Percentiles rank a stretch among this genome's conserved stretches.
Evolutionary conservation across 371 early-diverging fungal genomes (phyloP).

Genomic region (Aphelidium insulamus): DNA sequence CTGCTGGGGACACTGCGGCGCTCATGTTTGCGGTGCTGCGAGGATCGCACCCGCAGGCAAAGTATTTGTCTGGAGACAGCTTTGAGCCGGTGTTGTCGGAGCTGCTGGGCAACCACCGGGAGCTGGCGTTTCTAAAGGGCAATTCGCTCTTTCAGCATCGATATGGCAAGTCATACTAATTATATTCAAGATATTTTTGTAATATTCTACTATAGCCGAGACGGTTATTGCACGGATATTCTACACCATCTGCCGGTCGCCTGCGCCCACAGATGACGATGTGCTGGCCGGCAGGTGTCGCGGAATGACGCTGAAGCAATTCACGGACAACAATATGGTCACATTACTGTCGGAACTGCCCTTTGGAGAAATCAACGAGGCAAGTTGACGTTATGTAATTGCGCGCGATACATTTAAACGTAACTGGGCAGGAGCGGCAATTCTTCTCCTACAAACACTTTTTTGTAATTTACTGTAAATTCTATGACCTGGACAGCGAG

Average conservation of each 20-base stretch:
- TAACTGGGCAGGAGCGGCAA: slow-evolving; percentile 48
- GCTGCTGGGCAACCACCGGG: slow-evolving; percentile 53
- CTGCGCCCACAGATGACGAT: too few relatives aligned
- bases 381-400: slow-evolving; percentile 32
- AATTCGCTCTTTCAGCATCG: slow-evolving; percentile 57
- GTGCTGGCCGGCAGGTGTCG: slow-evolving; percentile 37
- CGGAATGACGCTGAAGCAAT: slow-evolving; percentile 44
- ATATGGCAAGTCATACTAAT: slow-evolving; percentile 26
- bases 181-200: background rate
- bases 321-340: slow-evolving; percentile 13
- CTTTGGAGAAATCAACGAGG: slow-evolving; percentile 4
- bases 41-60: background rate
- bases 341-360: background rate
- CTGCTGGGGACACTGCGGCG: too few relatives aligned
- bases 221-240: slow-evolving; percentile 70
- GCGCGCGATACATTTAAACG: slow-evolving; percentile 29
- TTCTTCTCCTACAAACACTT: slow-evolving; percentile 85
- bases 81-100: slow-evolving; percentile 19
- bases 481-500: slow-evolving; percentile 68
- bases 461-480: slow-evolving; percentile 86
- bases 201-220: slow-evolving; percentile 22
- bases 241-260: slow-evolving; percentile 42
- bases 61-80: slow-evolving; percentile 3
- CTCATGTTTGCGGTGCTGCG: too few relatives aligned
- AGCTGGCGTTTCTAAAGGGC: slow-evolving; percentile 50